Evolutionary conservation across 306 rosid species (phyloP), one percentile per base, ranked within the genome.

Genomic region (Amphicarpaea edgeworthii): DNA sequence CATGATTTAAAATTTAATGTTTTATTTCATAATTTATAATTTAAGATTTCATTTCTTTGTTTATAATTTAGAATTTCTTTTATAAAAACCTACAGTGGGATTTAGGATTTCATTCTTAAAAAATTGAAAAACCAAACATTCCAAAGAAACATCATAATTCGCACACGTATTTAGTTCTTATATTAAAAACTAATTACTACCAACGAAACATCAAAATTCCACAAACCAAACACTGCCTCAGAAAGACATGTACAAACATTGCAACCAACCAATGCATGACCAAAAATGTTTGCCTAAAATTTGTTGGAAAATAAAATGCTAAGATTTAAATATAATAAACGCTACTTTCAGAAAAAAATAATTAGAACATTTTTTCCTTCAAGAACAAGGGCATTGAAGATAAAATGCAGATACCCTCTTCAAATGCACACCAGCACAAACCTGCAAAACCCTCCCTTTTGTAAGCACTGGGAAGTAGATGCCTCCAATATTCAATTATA

Each of bases 261-360:
- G 73, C 70, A 66, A 32, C 70, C 82, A 78, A 65, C 72, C 58
- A 67, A 75, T 77, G 69, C 82, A 57, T 32, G 69, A 78, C 65
- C 76, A 67, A 66, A 55, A 70, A 72, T 72, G 68, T 37, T 15
- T 59, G 77, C 64, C 8, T 66, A 66, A 68, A 64, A 58, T 32
- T 20, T n/a, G 12, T 51, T n/a, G 5, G 0, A 61, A 49, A 23
- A 42, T 70, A 28, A 24, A 68, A 61, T 37, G 17, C 32, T 51
- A 50, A 19, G 1, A 59, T 24, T 57, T 5, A 17, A 42, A 26
- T 38, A 63, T 45, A 70, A 34, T 42, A 73, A 69, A 46, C 28
- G 15, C 74, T 32, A 76, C 70, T 42, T n/a, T 26, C n/a, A 45
- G 14, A 53, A 54, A 53, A 54, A 81, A 73, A 60, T 58, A 77